phyloP scores from a whole-genome alignment of 2,329 filamentous ascomycete genomes.

The Fusarium goolgardi region DNA sequence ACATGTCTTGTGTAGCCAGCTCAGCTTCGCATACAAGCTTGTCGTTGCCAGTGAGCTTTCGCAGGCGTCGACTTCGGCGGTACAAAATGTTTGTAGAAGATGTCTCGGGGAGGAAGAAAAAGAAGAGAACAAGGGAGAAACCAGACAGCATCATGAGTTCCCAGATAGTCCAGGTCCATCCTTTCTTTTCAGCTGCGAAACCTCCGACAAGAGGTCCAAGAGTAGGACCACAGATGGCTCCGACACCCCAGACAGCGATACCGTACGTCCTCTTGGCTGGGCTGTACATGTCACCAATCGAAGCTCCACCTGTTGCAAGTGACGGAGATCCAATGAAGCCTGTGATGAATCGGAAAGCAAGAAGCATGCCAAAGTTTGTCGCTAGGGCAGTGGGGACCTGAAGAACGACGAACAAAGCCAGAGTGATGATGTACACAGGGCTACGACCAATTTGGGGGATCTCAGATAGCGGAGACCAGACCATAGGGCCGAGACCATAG shows the following conservation, averaged over 20 bases:
- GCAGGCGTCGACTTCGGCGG: constrained; percentile 32
- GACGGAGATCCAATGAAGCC: constrained; percentile 57
- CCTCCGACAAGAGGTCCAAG: constrained; percentile 22
- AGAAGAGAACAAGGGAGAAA: constrained; percentile 31
- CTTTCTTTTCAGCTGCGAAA: constrained; percentile 18
- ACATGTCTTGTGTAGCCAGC: constrained; percentile 14
- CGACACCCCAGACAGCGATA: constrained; percentile 5
- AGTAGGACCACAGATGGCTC: constrained; percentile 11
- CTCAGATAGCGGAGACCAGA: constrained; percentile 51
- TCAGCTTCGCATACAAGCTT: constrained; percentile 20
- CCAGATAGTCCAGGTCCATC: constrained; percentile 45
- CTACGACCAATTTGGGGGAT: constrained; percentile 66
- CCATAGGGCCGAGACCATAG: constrained; percentile 8
- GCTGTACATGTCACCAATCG: constrained; percentile 13
- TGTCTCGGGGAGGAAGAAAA: constrained; percentile 46
- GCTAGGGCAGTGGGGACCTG: constrained; percentile 65
- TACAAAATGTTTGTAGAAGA: constrained; percentile 40
- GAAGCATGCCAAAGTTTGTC: constrained; percentile 63
- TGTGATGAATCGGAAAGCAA: constrained; percentile 63
- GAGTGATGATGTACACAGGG: constrained; percentile 66
- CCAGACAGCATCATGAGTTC: constrained; percentile 41
- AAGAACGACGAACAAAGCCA: constrained; percentile 68
- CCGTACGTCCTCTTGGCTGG: constrained; percentile 6
- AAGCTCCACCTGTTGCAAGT: constrained; percentile 3
- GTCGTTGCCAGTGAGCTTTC: constrained; percentile 26